Evolutionary conservation across 345 rosid genomes (phyloP), one percentile per base, ranked within the genome.

Genomic region (Firmiana major): DNA sequence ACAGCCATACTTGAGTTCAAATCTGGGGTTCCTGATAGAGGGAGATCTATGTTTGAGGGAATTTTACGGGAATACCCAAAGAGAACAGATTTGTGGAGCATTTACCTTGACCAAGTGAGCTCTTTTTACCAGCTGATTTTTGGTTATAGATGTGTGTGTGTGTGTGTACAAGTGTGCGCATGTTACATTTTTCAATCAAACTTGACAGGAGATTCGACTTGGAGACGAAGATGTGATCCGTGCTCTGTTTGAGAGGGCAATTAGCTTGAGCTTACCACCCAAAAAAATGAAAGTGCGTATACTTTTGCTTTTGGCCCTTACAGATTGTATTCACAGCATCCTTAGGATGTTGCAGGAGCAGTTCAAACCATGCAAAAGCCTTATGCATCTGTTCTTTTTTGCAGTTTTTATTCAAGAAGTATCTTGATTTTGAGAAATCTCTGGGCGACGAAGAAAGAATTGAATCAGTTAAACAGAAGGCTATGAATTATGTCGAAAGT

Each of bases 361-460:
- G 70, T 66, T 36, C 76, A n/a, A n/a, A n/a, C n/a, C n/a, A n/a
- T n/a, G n/a, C n/a, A n/a, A n/a, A n/a, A n/a, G n/a, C 66, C 75
- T 76, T 75, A 74, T 17, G 1, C 0, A 21, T 66, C 10, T 4
- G 42, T 36, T 65, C 16, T 16, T 22, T 22, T 74, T 75, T 75
- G 81, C 92, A 95, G 99, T 96, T 92, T 81, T 85, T 96, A 80
- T 96, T 96, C 82, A 93, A 90, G 89, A 93, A 93, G 86, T 96
- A 87, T 80, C 90, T 93, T 0, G 89, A 83, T 83, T 93, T 78
- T 45, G 99, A 96, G 86, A 92, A 86, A 80, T 80, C 88, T 42
- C 26, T 6, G 19, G 95, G 91, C 4, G 93, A 90, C 28, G 93
- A 86, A 43, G 90, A 85, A 80, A 83, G 86, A 69, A 79, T 91